These are phyloP conservation scores for Petunia axillaris DNA, from an alignment of 257 asterid species.

Conservation along the genomic window DNA sequence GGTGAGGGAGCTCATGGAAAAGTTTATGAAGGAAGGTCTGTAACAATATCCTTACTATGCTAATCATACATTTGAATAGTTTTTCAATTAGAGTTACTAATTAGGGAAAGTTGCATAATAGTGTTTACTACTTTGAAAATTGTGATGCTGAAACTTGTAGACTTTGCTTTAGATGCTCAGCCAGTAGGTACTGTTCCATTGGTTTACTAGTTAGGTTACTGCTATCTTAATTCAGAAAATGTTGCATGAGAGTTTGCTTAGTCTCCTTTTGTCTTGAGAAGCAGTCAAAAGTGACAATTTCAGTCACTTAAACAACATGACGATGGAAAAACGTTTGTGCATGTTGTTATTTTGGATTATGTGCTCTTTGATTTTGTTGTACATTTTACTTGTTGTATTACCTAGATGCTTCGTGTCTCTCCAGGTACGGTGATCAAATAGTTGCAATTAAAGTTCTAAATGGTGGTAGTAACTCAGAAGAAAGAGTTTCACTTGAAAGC, in stretches of 20 bases:
- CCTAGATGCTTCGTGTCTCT: constrained; percentile 7
- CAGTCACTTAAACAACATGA: background rate
- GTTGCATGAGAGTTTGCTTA: constrained; percentile 4
- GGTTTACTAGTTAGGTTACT: constrained; percentile 6
- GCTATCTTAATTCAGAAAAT: constrained; percentile 17
- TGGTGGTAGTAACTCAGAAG: constrained; percentile 69
- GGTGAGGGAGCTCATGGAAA: constrained; percentile 99
- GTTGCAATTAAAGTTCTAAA: constrained; percentile 93
- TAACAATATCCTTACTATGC: constrained; percentile 16
- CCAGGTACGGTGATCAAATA: constrained; percentile 80
- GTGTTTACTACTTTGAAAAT: constrained; percentile 20
- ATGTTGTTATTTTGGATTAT: constrained; percentile 21
- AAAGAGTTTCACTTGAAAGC: constrained; percentile 72
- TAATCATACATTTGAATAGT: constrained; percentile 13
- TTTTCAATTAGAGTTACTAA: no score
- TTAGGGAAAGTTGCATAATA: background rate
- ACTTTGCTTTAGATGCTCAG: constrained; percentile 9
- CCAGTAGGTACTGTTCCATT: constrained; percentile 20
- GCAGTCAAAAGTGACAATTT: background rate
- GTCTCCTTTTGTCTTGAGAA: background rate
- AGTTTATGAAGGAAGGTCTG: constrained; percentile 94
- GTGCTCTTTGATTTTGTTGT: constrained; percentile 2
- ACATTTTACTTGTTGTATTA: background rate
- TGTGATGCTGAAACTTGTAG: constrained; percentile 14
- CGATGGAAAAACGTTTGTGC: background rate